Evolutionary conservation across 495 filamentous ascomycete genomes (phyloP).

Genomic region (Jackrogersella multiformis): DNA sequence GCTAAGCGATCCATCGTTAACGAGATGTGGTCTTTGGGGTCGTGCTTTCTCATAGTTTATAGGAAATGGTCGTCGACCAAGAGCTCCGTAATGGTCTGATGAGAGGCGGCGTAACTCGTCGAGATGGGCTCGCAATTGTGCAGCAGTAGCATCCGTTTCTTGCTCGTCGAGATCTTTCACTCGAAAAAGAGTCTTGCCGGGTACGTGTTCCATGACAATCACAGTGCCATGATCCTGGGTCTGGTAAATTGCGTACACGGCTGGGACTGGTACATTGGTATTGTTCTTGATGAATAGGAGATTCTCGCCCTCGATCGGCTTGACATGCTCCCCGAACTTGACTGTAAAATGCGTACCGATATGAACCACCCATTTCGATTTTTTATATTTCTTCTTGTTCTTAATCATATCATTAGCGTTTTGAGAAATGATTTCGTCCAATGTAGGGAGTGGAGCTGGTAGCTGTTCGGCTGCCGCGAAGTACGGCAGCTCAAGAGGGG

Average conservation of each 20-base stretch:
- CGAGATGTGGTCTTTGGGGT: not conserved
- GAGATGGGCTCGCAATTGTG: not conserved
- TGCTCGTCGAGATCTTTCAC: not conserved
- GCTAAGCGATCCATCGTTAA: not conserved
- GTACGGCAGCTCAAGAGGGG: not conserved
- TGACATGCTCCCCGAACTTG: not conserved
- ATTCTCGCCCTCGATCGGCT: not conserved
- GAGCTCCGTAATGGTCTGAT: not conserved
- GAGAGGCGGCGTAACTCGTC: not conserved
- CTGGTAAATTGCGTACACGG: not conserved
- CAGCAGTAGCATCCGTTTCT: not conserved
- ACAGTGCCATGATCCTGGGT: not conserved
- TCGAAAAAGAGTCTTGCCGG: not conserved
- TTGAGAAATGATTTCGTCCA: not conserved
- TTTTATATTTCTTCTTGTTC: not conserved
- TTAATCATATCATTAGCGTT: not conserved
- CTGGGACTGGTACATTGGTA: not conserved
- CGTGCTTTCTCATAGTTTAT: too few species aligned
- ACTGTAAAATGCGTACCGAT: not conserved
- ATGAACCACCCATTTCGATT: not conserved
- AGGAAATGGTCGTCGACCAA: not conserved
- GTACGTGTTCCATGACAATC: not conserved
- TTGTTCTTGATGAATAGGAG: not conserved
- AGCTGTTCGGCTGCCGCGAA: not conserved
- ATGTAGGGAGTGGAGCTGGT: not conserved